Evolutionary conservation across 352 stramenopile genomes (phyloP).

Genomic region (Aphanomyces euteiches): DNA sequence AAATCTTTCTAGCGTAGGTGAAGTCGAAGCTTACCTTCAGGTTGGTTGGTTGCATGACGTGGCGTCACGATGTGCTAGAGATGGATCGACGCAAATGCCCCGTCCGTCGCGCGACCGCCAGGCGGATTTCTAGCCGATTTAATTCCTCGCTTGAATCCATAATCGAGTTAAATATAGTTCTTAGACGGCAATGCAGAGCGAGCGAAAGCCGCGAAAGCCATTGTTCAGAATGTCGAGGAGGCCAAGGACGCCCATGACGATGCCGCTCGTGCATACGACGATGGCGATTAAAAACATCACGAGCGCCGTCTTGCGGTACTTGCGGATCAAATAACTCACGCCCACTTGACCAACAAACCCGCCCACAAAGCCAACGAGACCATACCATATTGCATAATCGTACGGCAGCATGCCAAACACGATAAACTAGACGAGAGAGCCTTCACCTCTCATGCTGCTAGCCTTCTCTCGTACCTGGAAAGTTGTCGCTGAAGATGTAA

Average conservation of each 20-base stretch:
- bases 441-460: not conserved
- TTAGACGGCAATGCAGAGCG: constrained; percentile 43
- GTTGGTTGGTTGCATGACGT: not conserved
- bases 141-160: not conserved
- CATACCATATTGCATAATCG: constrained; percentile 89
- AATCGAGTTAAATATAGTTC: not conserved
- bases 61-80: not conserved
- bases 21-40: not conserved
- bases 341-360: constrained; percentile 89
- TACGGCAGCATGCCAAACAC: constrained; percentile 89
- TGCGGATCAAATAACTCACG: constrained; percentile 89
- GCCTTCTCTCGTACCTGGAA: constrained; percentile 41
- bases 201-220: constrained; percentile 70
- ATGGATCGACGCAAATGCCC: not conserved
- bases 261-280: constrained; percentile 65
- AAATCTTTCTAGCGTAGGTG: not conserved
- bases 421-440: constrained; percentile 69
- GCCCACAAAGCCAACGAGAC: constrained; percentile 88
- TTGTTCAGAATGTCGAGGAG: constrained; percentile 50
- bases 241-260: constrained; percentile 70
- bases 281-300: constrained; percentile 72
- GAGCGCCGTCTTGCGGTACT: constrained; percentile 80
- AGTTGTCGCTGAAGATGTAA: constrained; percentile 94
- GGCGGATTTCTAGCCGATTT: constrained; percentile 1
- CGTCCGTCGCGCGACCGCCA: not conserved